A percentile compares a stretch with the other conserved stretches of the same genome.
These are phyloP conservation scores for Chamaecyparis obtusa DNA, from an alignment of 75 land plant species.

Conservation along the genomic window DNA sequence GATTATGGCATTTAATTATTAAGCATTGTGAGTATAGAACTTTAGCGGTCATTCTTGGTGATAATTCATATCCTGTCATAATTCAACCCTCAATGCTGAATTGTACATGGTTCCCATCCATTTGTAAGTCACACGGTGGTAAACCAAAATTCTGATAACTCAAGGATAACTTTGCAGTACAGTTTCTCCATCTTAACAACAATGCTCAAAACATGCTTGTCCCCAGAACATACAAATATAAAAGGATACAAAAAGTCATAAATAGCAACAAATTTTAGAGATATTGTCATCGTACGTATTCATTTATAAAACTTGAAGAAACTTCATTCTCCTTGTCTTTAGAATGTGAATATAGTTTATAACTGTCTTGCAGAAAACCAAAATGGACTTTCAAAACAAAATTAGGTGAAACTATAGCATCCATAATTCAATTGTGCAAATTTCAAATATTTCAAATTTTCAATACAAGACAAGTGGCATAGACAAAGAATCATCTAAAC, in stretches of 20 bases:
- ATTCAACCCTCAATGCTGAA: background rate
- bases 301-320: background rate
- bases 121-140: background rate
- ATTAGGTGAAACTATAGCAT: background rate
- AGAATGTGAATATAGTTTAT: background rate
- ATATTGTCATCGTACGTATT: background rate
- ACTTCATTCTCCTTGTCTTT: background rate
- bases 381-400: background rate
- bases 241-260: background rate
- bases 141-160: background rate
- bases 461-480: background rate
- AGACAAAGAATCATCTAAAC: background rate
- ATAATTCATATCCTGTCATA: background rate
- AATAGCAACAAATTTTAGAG: background rate
- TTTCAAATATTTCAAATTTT: background rate
- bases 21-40: background rate
- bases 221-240: background rate
- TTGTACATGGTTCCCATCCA: background rate
- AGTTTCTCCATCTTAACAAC: background rate
- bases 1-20: background rate
- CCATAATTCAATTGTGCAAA: background rate
- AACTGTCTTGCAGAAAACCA: background rate
- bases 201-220: background rate
- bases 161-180: background rate
- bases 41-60: background rate